A percentile compares a stretch with the other conserved stretches of the same genome.
Evolutionary conservation across 768 basidiomycete species (phyloP).

Genomic region (Trametes gibbosa): DNA sequence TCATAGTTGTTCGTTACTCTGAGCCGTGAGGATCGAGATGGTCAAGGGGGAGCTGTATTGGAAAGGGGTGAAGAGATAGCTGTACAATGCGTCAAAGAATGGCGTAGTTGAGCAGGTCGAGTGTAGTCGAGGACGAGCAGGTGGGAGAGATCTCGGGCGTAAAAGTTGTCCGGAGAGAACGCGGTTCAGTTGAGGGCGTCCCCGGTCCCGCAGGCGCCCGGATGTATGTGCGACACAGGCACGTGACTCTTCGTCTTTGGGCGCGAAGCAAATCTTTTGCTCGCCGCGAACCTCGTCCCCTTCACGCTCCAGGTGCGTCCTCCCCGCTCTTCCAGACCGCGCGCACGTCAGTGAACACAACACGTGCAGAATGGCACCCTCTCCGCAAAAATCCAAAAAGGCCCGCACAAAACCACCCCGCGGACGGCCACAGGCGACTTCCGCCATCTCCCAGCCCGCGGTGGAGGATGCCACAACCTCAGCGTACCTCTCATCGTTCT

Average conservation of each 20-base stretch:
- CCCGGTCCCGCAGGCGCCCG: neutral
- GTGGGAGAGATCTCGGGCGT: neutral
- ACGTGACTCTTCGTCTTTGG: conserved; percentile 5
- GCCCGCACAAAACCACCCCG: conserved; percentile 49
- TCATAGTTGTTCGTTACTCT: conserved; percentile 35
- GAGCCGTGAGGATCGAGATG: neutral
- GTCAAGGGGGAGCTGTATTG: neutral
- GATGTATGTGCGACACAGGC: neutral
- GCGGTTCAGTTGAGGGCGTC: conserved; percentile 5
- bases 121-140: neutral
- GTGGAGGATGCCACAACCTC: conserved; percentile 46
- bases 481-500: conserved; percentile 54
- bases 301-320: conserved; percentile 4
- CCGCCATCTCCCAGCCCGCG: conserved; percentile 53
- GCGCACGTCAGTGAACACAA: neutral
- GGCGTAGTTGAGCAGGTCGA: neutral
- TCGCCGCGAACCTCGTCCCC: conserved; percentile 9
- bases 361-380: conserved; percentile 21
- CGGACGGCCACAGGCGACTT: conserved; percentile 51
- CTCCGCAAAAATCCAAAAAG: conserved; percentile 47
- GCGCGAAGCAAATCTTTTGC: conserved; percentile 19
- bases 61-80: neutral
- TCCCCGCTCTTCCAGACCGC: neutral
- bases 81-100: neutral
- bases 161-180: neutral